These are phyloP conservation scores for Amylocarpus encephaloides DNA, from an alignment of 2,329 filamentous ascomycete species.

Conservation along the genomic window DNA sequence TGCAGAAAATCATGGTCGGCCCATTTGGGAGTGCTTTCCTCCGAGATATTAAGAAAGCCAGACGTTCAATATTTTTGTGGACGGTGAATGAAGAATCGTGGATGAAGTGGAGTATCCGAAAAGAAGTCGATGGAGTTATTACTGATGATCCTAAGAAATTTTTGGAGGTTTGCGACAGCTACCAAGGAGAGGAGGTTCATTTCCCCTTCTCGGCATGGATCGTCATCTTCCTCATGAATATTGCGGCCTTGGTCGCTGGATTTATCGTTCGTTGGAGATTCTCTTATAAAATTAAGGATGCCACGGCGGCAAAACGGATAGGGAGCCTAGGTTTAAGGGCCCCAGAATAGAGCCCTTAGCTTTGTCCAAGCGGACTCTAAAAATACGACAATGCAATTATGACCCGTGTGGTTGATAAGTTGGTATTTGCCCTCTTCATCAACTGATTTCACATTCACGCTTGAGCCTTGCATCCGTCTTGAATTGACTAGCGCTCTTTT, in stretches of 20 bases:
- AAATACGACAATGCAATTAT: background rate
- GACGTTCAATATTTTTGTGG: constrained; percentile 68
- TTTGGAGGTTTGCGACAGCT: constrained; percentile 48
- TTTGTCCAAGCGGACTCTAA: no score
- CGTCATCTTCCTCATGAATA: constrained; percentile 16
- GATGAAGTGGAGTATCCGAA: constrained; percentile 75
- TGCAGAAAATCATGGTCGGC: constrained; percentile 61
- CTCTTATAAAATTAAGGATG: constrained; percentile 12
- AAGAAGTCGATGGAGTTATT: constrained; percentile 69
- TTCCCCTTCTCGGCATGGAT: constrained; percentile 13
- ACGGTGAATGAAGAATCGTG: constrained; percentile 73
- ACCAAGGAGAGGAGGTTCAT: constrained; percentile 21
- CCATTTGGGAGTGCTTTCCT: constrained; percentile 63
- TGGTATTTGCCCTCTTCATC: background rate
- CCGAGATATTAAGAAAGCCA: constrained; percentile 46
- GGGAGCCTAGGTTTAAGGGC: constrained; percentile 3
- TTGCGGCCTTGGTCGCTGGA: constrained; percentile 17
- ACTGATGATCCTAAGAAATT: constrained; percentile 75
- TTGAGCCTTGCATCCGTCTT: background rate
- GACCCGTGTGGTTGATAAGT: background rate
- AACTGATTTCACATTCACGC: background rate
- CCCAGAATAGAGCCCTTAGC: background rate
- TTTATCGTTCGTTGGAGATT: constrained; percentile 20
- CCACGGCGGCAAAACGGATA: constrained; percentile 10
- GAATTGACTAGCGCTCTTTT: background rate